These are phyloP conservation scores for Pestalotiopsis sp. DNA, from an alignment of 2,329 filamentous ascomycete genomes.

Conservation along the genomic window DNA sequence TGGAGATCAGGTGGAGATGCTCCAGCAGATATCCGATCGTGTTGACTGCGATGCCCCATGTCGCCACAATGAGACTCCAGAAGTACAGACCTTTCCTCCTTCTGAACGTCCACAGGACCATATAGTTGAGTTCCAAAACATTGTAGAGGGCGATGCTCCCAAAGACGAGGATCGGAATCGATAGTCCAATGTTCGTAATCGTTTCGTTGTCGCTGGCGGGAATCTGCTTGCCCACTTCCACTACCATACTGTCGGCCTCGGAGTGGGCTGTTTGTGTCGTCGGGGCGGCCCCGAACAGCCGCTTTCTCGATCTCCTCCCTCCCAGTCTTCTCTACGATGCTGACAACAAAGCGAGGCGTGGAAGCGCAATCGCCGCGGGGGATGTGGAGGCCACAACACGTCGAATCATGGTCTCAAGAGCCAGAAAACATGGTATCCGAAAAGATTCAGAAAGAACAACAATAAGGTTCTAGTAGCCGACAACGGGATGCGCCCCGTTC, in stretches of 20 bases:
- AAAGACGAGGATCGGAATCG: constrained; percentile 38
- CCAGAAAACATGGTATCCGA: background rate
- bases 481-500: background rate
- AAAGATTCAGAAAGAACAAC: background rate
- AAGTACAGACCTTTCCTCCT: constrained; percentile 31
- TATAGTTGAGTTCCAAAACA: constrained; percentile 30
- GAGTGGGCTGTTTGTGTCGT: background rate
- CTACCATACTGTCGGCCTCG: background rate
- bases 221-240: constrained; percentile 1
- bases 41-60: constrained; percentile 31
- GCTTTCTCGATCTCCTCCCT: background rate
- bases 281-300: background rate
- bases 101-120: constrained; percentile 31
- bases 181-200: background rate
- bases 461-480: background rate
- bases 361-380: background rate
- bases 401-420: background rate
- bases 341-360: background rate
- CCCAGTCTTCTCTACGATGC: background rate
- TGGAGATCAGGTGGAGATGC: constrained; percentile 28
- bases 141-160: constrained; percentile 35
- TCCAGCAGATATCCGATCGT: constrained; percentile 31
- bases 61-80: constrained; percentile 28
- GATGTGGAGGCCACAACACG: background rate
- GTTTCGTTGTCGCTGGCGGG: background rate